Evolutionary conservation across 176 grass and related monocot species (phyloP), one percentile per base, ranked within the genome.

Genomic region (Cocos nucifera): DNA sequence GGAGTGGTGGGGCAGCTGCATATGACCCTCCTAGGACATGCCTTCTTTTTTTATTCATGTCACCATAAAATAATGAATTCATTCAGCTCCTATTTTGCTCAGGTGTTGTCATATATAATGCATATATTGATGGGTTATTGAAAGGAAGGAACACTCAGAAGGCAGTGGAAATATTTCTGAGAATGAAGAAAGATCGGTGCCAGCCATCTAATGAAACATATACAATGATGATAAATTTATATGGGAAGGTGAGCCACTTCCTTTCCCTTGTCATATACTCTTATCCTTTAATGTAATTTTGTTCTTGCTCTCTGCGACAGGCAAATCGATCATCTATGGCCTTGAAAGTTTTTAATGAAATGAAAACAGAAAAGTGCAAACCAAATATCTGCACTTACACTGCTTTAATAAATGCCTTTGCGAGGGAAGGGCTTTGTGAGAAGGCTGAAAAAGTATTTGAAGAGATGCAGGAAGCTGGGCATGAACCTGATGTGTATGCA

Each of bases 341-440:
- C 4, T 23, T 84, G 50, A 90, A 85, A 61, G 54, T 90, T 3
- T 96, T 96, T 61, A 77, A 85, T 8, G 83, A 90, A 81, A 95
- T 95, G 91, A 89, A 85, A 22, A 29, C 91, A 15, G 77, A 84
- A 15, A 80, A 72, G 44, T 86, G 86, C 71, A 96, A 90, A 35
- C 28, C 91, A 65, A 96, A 90, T 66, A 96, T 96, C 64, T 96
- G 91, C 73, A 96, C 91, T 53, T 90, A 90, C 72, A 96, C 91
- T 18, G 83, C 86, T 5, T 69, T 90, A 49, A 85, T 96, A 25
- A 96, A 96, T 53, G 83, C 91, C 55, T 96, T 96, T 58, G 86
- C 86, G 15, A 73, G 91, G 75, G 86, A 79, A 60, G 86, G 91
- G 2, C 83, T 90, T n/a, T 96, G 91, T 26, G 80, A 96, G 69